phyloP scores from a whole-genome alignment of 495 filamentous ascomycete species.

The Aspergillus panamensis region DNA sequence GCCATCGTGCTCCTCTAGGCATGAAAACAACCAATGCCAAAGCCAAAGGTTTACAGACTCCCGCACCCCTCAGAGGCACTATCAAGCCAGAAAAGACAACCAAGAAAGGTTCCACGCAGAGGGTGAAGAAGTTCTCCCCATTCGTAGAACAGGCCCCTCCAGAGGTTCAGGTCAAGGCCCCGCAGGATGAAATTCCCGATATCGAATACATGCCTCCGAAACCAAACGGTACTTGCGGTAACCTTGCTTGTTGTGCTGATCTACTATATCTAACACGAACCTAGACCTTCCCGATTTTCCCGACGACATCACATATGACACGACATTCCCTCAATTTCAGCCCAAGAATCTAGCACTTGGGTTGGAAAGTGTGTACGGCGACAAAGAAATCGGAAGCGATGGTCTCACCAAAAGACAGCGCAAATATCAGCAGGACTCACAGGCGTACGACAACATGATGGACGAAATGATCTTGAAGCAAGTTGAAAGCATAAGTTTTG shows the following conservation, averaged over 20 bases:
- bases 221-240: constrained; percentile 45
- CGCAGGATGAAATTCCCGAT: constrained; percentile 62
- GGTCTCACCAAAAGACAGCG: constrained; percentile 62
- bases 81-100: constrained; percentile 46
- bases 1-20: constrained; percentile 76
- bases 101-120: constrained; percentile 51
- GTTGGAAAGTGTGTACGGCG: constrained; percentile 54
- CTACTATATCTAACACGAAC: constrained; percentile 32
- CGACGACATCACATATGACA: constrained; percentile 66
- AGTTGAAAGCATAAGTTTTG: constrained; percentile 55
- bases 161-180: constrained; percentile 27
- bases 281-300: constrained; percentile 70
- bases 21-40: constrained; percentile 96
- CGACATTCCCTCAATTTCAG: constrained; percentile 50
- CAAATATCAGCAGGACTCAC: constrained; percentile 52
- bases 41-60: constrained; percentile 64
- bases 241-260: constrained; percentile 26
- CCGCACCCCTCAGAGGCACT: constrained; percentile 46
- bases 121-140: constrained; percentile 43
- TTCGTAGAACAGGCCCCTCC: constrained; percentile 34
- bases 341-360: constrained; percentile 67
- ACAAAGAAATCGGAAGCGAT: constrained; percentile 63
- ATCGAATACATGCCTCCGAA: constrained; percentile 74
- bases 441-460: constrained; percentile 43
- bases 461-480: constrained; percentile 62